Percentiles rank a stretch among this genome's conserved stretches.
Conservation (phyloP, 2,329 filamentous ascomycete species). For the Fusarium burgessii region DNA sequence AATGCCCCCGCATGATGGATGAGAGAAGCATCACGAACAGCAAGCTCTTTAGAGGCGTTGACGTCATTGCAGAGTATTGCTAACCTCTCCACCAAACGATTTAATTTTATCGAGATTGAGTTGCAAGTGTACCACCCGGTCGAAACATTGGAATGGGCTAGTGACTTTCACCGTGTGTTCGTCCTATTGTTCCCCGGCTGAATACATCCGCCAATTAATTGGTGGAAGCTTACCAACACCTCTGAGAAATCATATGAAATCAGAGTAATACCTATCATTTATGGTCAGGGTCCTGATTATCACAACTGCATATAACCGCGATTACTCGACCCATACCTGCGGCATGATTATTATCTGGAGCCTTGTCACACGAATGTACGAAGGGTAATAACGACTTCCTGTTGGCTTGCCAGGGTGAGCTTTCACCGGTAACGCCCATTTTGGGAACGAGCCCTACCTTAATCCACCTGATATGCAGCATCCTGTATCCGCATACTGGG, state of each 20-base stretch:
- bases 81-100: not conserved
- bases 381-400: not conserved
- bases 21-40: constrained; percentile 25
- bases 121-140: not conserved
- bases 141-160: not conserved
- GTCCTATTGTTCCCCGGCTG: not conserved
- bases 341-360: constrained; percentile 16
- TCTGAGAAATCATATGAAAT: constrained; percentile 1
- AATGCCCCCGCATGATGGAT: constrained; percentile 24
- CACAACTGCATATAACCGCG: constrained; percentile 22
- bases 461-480: constrained; percentile 20
- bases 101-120: constrained; percentile 2
- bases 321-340: constrained; percentile 22
- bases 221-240: constrained; percentile 31
- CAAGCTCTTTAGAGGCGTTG: constrained; percentile 37
- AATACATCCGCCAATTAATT: constrained; percentile 12
- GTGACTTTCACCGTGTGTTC: not conserved
- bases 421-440: constrained; percentile 25
- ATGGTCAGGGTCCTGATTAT: constrained; percentile 29
- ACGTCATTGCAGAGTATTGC: constrained; percentile 35
- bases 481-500: constrained; percentile 22
- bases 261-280: not conserved
- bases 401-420: not conserved
- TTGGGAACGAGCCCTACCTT: constrained; percentile 31
- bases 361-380: constrained; percentile 16